phyloP scores from a whole-genome alignment of 352 stramenopile species.

The Thraustochytrium sp. region DNA sequence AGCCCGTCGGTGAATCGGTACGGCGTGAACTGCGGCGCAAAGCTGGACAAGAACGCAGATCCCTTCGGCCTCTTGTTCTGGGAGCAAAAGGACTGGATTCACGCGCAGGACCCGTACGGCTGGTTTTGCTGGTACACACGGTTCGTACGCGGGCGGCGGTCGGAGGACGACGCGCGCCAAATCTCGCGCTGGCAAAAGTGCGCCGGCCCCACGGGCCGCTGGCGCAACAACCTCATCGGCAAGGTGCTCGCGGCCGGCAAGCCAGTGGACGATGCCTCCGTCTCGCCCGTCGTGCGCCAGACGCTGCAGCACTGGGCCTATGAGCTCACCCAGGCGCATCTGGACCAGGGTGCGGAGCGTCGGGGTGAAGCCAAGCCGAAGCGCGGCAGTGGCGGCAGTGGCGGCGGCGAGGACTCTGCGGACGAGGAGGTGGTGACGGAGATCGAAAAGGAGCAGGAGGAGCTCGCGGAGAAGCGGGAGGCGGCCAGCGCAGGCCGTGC shows the following conservation, averaged over 20 bases:
- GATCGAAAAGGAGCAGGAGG: background rate
- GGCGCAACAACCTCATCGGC: slow-evolving; percentile 64
- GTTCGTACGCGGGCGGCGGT: slow-evolving; percentile 61
- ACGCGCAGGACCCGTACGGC: slow-evolving; percentile 61
- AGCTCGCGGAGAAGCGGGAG: background rate
- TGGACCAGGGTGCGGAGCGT: background rate
- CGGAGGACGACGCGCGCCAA: slow-evolving; percentile 55
- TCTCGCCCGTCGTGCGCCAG: slow-evolving; percentile 67
- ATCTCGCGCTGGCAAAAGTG: slow-evolving; percentile 60
- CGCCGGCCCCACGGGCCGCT: slow-evolving; percentile 60
- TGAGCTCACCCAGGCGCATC: slow-evolving; percentile 53
- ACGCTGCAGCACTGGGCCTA: slow-evolving; percentile 69
- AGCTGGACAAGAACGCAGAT: slow-evolving; percentile 43
- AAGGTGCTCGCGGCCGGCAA: slow-evolving; percentile 56
- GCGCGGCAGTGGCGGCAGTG: background rate
- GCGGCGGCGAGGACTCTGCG: background rate
- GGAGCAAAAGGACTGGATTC: slow-evolving; percentile 65
- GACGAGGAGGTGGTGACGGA: background rate
- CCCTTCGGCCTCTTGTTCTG: slow-evolving; percentile 48
- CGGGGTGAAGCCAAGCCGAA: background rate
- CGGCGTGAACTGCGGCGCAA: slow-evolving; percentile 52
- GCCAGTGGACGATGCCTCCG: slow-evolving; percentile 50
- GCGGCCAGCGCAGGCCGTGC: background rate
- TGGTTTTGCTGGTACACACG: slow-evolving; percentile 76
- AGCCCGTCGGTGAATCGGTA: slow-evolving; percentile 57